Conservation (phyloP, 257 asterid species). For the Solanum pennellii region DNA sequence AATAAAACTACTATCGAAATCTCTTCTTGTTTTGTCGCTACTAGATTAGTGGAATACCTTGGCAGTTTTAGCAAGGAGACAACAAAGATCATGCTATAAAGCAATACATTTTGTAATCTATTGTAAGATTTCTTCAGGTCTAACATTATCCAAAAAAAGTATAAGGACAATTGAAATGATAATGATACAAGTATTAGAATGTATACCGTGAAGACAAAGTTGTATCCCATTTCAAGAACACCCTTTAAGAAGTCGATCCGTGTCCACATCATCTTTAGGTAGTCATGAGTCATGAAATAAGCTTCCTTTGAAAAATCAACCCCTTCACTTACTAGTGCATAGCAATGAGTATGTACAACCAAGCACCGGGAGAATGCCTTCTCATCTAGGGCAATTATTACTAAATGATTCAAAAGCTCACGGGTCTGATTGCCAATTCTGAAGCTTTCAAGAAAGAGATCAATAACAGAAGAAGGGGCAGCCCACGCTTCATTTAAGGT, state of each 20-base stretch:
- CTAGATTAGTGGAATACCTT: not conserved
- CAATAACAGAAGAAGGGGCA: conserved; percentile 27
- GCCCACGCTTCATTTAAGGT: conserved; percentile 50
- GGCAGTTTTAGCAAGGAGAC: not conserved
- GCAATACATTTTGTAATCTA: not conserved
- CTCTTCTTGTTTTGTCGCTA: not conserved
- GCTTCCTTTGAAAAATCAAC: conserved; percentile 35
- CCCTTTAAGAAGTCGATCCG: conserved; percentile 27
- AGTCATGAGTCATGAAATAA: conserved; percentile 23
- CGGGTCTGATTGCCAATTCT: conserved; percentile 31
- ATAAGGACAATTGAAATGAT: not conserved
- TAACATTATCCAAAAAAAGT: not conserved
- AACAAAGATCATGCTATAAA: conserved; percentile 7
- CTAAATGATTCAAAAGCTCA: conserved; percentile 33
- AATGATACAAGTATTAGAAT: not conserved
- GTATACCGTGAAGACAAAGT: conserved; percentile 40
- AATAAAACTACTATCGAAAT: not conserved
- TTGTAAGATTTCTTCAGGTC: not conserved
- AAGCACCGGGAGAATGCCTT: conserved; percentile 28
- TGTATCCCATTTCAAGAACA: conserved; percentile 40
- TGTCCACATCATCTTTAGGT: conserved; percentile 50
- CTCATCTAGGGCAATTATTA: conserved; percentile 36
- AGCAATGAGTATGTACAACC: conserved; percentile 22
- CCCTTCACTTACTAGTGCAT: conserved; percentile 17
- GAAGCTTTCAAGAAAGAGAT: conserved; percentile 45